phyloP scores from a whole-genome alignment of 2,329 filamentous ascomycete genomes.

The Acrocalymma vagum region DNA sequence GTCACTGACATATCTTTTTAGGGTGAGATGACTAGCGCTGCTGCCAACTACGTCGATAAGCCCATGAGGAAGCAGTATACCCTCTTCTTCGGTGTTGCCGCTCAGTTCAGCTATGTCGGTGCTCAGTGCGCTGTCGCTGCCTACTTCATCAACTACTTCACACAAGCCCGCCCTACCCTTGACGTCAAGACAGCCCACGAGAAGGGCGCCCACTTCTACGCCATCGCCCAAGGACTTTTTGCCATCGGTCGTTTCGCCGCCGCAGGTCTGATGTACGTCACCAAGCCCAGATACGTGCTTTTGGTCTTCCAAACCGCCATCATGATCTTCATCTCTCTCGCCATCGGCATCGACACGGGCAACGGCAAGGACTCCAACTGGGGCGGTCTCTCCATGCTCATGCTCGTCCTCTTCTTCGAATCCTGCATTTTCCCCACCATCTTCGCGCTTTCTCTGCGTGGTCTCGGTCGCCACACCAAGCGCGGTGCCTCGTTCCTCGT shows the following conservation, averaged over 20 bases:
- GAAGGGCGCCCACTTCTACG: conserved; percentile 48
- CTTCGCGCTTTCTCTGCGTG: conserved; percentile 47
- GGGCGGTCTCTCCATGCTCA: conserved; percentile 46
- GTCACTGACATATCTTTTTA: conserved; percentile 6
- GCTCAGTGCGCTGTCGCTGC: conserved; percentile 65
- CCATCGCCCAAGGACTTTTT: conserved; percentile 48
- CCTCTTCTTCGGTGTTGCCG: conserved; percentile 45
- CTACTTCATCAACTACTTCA: conserved; percentile 51
- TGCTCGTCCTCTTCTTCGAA: conserved; percentile 50
- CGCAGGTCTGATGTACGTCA: conserved; percentile 47
- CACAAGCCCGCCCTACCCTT: conserved; percentile 42
- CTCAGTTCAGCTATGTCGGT: conserved; percentile 64
- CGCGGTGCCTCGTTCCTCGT: conserved; percentile 49
- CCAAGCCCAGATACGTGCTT: conserved; percentile 48
- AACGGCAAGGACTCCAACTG: conserved; percentile 37
- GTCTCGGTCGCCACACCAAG: conserved; percentile 50
- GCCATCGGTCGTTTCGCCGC: conserved; percentile 48
- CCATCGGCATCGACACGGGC: conserved; percentile 44
- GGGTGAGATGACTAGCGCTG: conserved; percentile 38
- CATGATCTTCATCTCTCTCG: conserved; percentile 46
- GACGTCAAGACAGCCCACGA: conserved; percentile 32
- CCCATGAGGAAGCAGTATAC: conserved; percentile 70
- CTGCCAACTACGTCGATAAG: conserved; percentile 65
- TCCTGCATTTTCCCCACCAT: conserved; percentile 50
- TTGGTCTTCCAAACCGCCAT: conserved; percentile 44